Conservation (phyloP, 2,329 filamentous ascomycete species). For the Zasmidium citrigriseum region DNA sequence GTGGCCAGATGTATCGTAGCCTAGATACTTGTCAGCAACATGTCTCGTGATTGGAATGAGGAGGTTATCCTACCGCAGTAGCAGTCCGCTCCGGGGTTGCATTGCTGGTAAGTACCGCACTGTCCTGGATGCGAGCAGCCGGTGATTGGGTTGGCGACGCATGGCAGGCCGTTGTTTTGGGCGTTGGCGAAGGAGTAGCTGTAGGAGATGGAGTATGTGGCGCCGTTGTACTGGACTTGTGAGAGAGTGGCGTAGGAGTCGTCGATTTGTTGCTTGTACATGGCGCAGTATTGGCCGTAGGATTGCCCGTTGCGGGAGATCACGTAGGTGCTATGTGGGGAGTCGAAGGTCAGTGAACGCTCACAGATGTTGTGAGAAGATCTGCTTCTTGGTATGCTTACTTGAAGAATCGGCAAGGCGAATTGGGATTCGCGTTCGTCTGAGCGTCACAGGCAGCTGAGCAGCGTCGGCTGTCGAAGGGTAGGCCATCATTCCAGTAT, state of each 20-base stretch:
- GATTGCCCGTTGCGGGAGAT: constrained; percentile 22
- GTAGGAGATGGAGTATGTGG: constrained; percentile 10
- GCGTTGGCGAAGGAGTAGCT: constrained; percentile 12
- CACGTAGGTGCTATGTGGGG: constrained; percentile 23
- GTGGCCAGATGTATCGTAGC: not conserved
- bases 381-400: no score
- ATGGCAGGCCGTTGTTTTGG: constrained; percentile 7
- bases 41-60: not conserved
- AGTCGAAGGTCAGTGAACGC: no score
- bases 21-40: not conserved
- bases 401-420: constrained; percentile 23
- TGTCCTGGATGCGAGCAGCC: constrained; percentile 2
- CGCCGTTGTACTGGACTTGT: constrained; percentile 9
- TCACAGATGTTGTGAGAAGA: no score
- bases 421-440: not conserved
- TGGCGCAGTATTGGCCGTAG: constrained; percentile 19
- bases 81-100: constrained; percentile 6
- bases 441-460: constrained; percentile 7
- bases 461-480: constrained; percentile 36
- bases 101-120: constrained; percentile 3
- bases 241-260: not conserved
- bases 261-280: constrained; percentile 25
- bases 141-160: constrained; percentile 3
- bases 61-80: not conserved
- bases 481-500: constrained; percentile 28